These are phyloP conservation scores for Globisporangium takayamanum DNA, from an alignment of 352 stramenopile genomes.

Conservation along the genomic window DNA sequence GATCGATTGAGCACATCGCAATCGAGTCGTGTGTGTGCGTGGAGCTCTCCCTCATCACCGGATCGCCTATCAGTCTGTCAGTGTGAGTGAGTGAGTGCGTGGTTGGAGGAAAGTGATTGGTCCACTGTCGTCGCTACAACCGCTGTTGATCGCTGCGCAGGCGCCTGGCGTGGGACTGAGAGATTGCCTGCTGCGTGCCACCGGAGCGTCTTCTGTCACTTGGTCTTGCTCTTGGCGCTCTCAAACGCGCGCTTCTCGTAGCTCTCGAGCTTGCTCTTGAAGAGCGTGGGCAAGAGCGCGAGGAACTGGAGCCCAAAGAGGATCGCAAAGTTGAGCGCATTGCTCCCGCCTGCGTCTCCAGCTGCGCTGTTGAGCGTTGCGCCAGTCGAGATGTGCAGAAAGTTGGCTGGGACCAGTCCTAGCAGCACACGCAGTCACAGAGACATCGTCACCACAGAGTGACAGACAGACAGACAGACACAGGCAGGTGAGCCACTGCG, in stretches of 20 bases:
- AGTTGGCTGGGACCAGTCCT: conserved; percentile 76
- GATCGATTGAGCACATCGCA: too few relatives aligned
- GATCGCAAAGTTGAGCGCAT: conserved; percentile 73
- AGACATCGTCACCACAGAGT: too few relatives aligned
- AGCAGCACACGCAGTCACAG: background rate
- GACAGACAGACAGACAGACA: background rate
- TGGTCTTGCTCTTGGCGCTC: conserved; percentile 34
- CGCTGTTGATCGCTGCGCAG: too few relatives aligned
- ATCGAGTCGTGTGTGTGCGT: too few relatives aligned
- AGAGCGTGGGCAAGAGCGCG: conserved; percentile 70
- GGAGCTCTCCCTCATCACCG: too few relatives aligned
- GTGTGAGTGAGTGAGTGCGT: too few relatives aligned
- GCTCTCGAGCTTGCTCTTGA: conserved; percentile 84
- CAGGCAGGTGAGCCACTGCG: background rate
- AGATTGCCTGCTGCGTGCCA: background rate
- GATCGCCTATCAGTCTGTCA: too few relatives aligned
- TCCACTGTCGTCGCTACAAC: too few relatives aligned
- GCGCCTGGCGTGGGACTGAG: too few relatives aligned
- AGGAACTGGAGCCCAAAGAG: conserved; percentile 85
- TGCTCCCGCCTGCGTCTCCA: conserved; percentile 40
- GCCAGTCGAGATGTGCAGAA: conserved; percentile 80
- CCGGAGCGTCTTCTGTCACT: conserved; percentile 3
- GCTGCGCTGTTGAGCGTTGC: conserved; percentile 72
- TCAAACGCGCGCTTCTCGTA: conserved; percentile 77
- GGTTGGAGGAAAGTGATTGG: too few relatives aligned